Base-by-base conservation (phyloP, 495 filamentous ascomycete species). In the Penicilliopsis zonata region DNA sequence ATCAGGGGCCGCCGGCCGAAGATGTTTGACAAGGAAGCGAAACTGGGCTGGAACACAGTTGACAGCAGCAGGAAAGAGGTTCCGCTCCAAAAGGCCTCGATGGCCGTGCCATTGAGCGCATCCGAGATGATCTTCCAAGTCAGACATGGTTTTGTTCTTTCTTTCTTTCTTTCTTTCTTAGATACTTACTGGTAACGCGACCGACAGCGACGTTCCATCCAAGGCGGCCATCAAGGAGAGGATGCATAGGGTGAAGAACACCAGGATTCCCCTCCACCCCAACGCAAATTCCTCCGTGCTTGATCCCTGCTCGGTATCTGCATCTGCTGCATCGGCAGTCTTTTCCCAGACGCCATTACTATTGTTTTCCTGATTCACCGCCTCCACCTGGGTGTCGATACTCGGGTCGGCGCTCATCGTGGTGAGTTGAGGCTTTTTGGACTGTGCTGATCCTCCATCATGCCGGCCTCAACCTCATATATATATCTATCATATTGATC, bases 161-260 rank as follows among this genome's bases (percentile, higher is more conserved):
- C n/a, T n/a, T n/a, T n/a, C n/a, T n/a, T n/a, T n/a, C n/a, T n/a
- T n/a, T n/a, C n/a, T n/a, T n/a, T n/a, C n/a, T 12, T 4, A 9
- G 2, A 9, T 6, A 50, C 61, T 28, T 50, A 78, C 73, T 1
- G 81, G 80, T 27, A 86, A 47, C 3, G 82, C 81, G 13, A 86
- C 78, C 5, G 74, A 76, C 10, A 86, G 59, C 2, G 76, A 81
- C 2, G 82, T 86, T 1, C 77, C 78, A 52, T 86, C 81, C 13
- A 86, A 55, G 15, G 82, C 78, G 4, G 71, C 75, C 59, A 78
- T 77, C 20, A 85, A 52, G 0, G 71, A 70, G 15, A 84, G 61
- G 5, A 78, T 59, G 13, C 63, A 57, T 25, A 86, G 60, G 1
- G 76, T 27, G n/a, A 27, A 27, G n/a, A 27, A 27, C 25, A 27